A percentile compares a stretch with the other conserved stretches of the same genome.
Conservation (phyloP, 2,329 filamentous ascomycete genomes). For the Hypomyces perniciosus region DNA sequence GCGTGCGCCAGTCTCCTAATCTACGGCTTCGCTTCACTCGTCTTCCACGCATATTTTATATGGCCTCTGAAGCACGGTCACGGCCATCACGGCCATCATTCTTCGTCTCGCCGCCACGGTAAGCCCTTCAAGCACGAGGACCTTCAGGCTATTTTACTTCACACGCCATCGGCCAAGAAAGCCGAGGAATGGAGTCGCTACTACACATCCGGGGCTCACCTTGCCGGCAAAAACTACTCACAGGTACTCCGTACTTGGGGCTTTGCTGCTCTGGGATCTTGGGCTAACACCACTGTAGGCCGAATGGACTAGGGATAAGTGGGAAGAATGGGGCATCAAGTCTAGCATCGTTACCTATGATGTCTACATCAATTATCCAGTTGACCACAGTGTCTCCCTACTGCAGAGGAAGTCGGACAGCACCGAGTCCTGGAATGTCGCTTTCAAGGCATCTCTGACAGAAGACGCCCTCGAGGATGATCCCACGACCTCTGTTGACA, state of each 20-base stretch:
- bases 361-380: constrained; percentile 71
- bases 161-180: constrained; percentile 51
- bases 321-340: constrained; percentile 65
- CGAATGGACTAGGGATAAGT: constrained; percentile 67
- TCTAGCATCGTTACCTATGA: constrained; percentile 65
- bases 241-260: constrained; percentile 39
- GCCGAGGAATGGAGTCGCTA: constrained; percentile 69
- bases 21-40: constrained; percentile 43
- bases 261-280: not conserved
- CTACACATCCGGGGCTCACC: constrained; percentile 69
- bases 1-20: constrained; percentile 50
- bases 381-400: constrained; percentile 63
- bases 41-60: constrained; percentile 41
- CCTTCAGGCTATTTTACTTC: constrained; percentile 50
- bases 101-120: constrained; percentile 23
- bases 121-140: constrained; percentile 37
- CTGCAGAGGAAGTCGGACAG: constrained; percentile 40
- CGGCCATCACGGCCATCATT: constrained; percentile 21
- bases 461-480: constrained; percentile 85
- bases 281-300: constrained; percentile 38
- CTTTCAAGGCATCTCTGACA: constrained; percentile 73
- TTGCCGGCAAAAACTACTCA: constrained; percentile 71
- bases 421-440: constrained; percentile 48
- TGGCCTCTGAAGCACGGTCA: constrained; percentile 28
- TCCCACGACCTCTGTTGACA: constrained; percentile 62